These are phyloP conservation scores for Pseudopyrenochaeta lycopersici DNA, from an alignment of 2,329 filamentous ascomycete species.

Conservation along the genomic window DNA sequence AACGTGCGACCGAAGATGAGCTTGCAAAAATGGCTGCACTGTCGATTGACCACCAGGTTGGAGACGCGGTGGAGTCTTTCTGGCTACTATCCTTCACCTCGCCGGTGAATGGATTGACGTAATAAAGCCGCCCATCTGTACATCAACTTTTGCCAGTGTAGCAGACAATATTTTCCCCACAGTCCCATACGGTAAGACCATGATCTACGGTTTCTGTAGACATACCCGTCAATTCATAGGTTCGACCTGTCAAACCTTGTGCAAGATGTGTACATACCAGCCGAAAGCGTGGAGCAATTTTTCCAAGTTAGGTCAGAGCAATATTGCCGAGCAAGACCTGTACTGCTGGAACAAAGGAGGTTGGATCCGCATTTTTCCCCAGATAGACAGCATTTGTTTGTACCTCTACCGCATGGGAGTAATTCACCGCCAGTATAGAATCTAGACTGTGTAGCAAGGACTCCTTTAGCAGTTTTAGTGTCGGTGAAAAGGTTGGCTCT, in stretches of 20 bases:
- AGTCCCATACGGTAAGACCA: not conserved
- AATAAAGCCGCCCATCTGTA: not conserved
- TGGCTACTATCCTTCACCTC: not conserved
- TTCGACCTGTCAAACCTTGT: not conserved
- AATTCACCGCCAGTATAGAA: not conserved
- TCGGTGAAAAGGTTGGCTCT: no score
- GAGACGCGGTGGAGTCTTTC: not conserved
- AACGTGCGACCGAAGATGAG: not conserved
- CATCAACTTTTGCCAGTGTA: not conserved
- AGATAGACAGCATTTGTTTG: not conserved
- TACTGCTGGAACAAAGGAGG: not conserved
- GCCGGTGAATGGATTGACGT: not conserved
- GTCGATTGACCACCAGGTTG: not conserved
- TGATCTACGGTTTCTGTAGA: not conserved
- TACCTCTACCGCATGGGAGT: not conserved
- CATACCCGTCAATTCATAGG: no score
- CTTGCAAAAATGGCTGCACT: not conserved
- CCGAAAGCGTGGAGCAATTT: not conserved
- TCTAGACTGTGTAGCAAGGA: no score
- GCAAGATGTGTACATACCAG: not conserved
- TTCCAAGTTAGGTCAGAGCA: not conserved
- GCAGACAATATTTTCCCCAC: slow-evolving; percentile 1
- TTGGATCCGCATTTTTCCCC: slow-evolving; percentile 1
- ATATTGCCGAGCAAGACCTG: not conserved
- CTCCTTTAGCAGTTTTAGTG: no score